phyloP scores from a whole-genome alignment of 805 yeast genomes.

The Starmerella cellae region DNA sequence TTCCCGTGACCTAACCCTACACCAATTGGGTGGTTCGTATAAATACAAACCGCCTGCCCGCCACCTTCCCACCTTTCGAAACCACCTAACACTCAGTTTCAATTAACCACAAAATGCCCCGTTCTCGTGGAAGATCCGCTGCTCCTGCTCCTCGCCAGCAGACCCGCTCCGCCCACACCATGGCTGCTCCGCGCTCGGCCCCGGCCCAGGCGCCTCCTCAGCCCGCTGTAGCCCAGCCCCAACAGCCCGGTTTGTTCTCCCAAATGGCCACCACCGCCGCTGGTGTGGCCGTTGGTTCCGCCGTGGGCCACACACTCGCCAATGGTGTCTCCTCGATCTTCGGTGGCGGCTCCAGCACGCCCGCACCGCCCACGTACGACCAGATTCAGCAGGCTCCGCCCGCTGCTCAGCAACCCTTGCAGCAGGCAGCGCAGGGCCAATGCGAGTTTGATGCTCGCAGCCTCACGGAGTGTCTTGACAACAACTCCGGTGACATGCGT shows the following conservation, averaged over 20 bases:
- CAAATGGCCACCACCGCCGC: conserved; percentile 99
- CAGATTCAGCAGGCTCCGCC: conserved; percentile 32
- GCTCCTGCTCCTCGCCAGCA: conserved; percentile 23
- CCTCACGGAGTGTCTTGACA: conserved; percentile 90
- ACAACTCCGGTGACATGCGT: conserved; percentile 90
- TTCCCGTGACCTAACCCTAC: no score
- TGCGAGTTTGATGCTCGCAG: conserved; percentile 92
- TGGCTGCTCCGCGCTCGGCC: conserved; percentile 58
- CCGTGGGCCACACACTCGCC: conserved; percentile 93
- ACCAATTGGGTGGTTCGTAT: no score
- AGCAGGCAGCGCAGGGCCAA: conserved; percentile 24
- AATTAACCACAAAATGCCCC: conserved; percentile 21
- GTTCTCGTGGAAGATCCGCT: conserved; percentile 36
- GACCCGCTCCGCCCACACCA: conserved; percentile 25
- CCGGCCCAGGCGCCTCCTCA: conserved; percentile 46
- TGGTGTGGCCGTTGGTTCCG: conserved; percentile 98
- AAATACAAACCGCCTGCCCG: no score
- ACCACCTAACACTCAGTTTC: no score
- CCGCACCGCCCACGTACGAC: conserved; percentile 38
- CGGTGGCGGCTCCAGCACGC: conserved; percentile 57
- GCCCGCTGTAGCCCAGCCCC: conserved; percentile 36
- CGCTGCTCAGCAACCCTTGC: conserved; percentile 32
- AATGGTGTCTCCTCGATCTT: conserved; percentile 85
- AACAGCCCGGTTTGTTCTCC: conserved; percentile 73
- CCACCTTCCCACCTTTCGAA: no score